Percentiles rank a stretch among this genome's conserved stretches.
These are phyloP conservation scores for Nothophytophthora sp. DNA, from an alignment of 352 stramenopile genomes.

Conservation along the genomic window DNA sequence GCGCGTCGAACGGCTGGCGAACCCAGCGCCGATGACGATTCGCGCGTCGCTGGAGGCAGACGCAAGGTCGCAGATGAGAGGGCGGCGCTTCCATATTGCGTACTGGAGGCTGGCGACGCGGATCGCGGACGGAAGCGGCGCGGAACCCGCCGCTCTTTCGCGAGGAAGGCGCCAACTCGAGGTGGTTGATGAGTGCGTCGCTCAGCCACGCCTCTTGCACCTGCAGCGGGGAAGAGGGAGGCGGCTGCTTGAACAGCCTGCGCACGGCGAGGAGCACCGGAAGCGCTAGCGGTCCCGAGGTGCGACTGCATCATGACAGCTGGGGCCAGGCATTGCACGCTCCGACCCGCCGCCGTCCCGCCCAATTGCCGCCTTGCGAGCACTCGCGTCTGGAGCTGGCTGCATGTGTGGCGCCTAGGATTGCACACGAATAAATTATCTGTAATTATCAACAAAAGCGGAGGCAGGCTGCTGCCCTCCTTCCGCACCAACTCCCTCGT, in stretches of 20 bases:
- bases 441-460: slow-evolving; percentile 38
- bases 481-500: no score
- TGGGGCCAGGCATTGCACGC: no score
- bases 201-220: slow-evolving; percentile 6
- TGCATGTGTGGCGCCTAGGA: no score
- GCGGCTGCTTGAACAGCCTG: slow-evolving; percentile 2
- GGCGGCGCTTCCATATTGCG: slow-evolving; percentile 16
- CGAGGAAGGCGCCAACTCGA: slow-evolving; percentile 3
- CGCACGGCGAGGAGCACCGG: no score
- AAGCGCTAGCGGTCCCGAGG: no score
- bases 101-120: slow-evolving; percentile 7
- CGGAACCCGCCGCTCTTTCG: slow-evolving; percentile 7
- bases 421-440: slow-evolving; percentile 22
- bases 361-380: no score
- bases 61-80: slow-evolving; percentile 4
- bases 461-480: no score
- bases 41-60: slow-evolving; percentile 1
- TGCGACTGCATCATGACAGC: no score
- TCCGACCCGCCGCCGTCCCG: no score
- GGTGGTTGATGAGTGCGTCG: slow-evolving; percentile 6
- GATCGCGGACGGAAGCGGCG: slow-evolving; percentile 3
- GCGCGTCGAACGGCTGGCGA: no score
- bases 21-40: no score
- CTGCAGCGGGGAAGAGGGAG: slow-evolving; percentile 11
- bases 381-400: no score